Evolutionary conservation across 345 rosid genomes (phyloP), one percentile per base, ranked within the genome.

Genomic region (Cardamine resedifolia): DNA sequence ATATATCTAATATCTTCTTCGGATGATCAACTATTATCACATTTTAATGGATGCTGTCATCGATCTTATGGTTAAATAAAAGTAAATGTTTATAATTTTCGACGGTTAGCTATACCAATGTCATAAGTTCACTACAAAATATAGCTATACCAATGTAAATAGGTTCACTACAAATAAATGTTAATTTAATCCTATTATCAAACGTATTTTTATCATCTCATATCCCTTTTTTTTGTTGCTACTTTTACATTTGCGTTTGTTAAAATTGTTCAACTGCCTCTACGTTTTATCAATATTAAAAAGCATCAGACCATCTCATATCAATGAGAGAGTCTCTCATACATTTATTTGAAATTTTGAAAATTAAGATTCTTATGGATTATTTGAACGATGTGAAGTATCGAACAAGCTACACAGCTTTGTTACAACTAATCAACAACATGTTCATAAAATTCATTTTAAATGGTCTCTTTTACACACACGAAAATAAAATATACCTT

Each of bases 191-290:
- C 34, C 45, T 18, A 16, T 33, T 10, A 27, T 23, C 11, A 19
- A 47, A 7, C 18, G 14, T 11, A 12, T 58, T 2, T 39, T 39
- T 4, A 16, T 12, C 4, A 23, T 24, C 16, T 50, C 28, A 3
- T 12, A 18, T 3, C 38, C 33, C 6, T 33, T 50, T 50, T 16
- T 16, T 28, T 39, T 41, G n/a, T 28, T 20, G 34, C 26, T 41
- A 52, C 69, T 15, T 52, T 26, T 41, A 14, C 55, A 43, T 30
- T 52, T 45, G 31, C 70, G 38, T 43, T 41, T 27, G 63, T 53
- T 31, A 64, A 64, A 64, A 53, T 64, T 26, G 72, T 48, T 66
- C 72, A 65, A 58, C 77, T 73, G 59, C 60, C 59, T 6, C 66
- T 36, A 27, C 59, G 66, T 65, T 64, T 45, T 61, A 71, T 39